These are phyloP conservation scores for Holtermanniella nyarrowii DNA, from an alignment of 768 basidiomycete genomes.

Conservation along the genomic window DNA sequence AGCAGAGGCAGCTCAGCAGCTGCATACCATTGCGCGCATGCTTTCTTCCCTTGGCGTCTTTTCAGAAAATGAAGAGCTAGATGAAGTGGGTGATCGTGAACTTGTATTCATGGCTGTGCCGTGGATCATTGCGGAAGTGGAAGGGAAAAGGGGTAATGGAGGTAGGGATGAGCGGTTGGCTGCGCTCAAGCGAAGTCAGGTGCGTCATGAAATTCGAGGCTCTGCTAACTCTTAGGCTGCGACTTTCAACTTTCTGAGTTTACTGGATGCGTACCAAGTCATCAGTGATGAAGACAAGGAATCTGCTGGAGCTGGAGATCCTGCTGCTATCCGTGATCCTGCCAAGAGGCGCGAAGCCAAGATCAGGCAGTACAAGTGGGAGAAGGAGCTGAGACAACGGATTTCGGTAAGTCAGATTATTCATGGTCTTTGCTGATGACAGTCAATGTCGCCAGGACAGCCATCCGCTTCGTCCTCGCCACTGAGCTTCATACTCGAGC, in stretches of 20 bases:
- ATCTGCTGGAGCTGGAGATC: slow-evolving; percentile 10
- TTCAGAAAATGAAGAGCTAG: slow-evolving; percentile 38
- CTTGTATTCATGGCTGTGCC: slow-evolving; percentile 38
- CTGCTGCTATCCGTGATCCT: slow-evolving; percentile 45
- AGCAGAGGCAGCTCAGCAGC: slow-evolving; percentile 17
- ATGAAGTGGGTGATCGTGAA: slow-evolving; percentile 36
- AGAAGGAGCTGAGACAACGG: slow-evolving; percentile 63
- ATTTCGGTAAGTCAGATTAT: slow-evolving; percentile 54
- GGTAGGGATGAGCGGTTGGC: slow-evolving; percentile 25
- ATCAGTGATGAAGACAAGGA: slow-evolving; percentile 25
- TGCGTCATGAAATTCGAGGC: slow-evolving; percentile 12
- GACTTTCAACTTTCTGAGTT: slow-evolving; percentile 22
- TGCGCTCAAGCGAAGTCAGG: slow-evolving; percentile 27
- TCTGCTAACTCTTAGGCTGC: slow-evolving; percentile 14
- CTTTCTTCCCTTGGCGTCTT: slow-evolving; percentile 37
- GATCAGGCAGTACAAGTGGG: slow-evolving; percentile 78
- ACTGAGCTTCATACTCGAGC: slow-evolving; percentile 19
- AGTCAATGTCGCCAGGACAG: slow-evolving; percentile 2
- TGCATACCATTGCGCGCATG: slow-evolving; percentile 32
- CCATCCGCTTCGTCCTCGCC: slow-evolving; percentile 20
- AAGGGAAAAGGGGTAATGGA: slow-evolving; percentile 24
- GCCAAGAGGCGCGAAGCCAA: slow-evolving; percentile 70
- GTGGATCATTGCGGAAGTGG: slow-evolving; percentile 35
- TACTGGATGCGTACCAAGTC: slow-evolving; percentile 32
- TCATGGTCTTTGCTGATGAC: background rate